Evolutionary conservation across 176 grass and related monocot species (phyloP), one percentile per base, ranked within the genome.

Genomic region (maize (Zea mays)): DNA sequence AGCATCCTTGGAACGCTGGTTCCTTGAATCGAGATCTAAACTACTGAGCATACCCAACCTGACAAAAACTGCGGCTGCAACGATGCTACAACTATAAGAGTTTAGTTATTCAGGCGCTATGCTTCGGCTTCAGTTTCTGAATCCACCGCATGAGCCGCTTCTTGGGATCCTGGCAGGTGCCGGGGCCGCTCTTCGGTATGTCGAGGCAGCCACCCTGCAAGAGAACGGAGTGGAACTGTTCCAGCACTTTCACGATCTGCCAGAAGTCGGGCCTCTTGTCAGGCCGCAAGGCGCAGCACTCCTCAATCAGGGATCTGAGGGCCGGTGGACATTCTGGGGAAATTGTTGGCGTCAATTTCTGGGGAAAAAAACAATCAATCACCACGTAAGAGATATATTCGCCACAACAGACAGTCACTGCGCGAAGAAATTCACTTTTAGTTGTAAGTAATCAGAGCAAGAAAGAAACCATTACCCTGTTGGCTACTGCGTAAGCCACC

Each of bases 241-340:
- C 96, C 48, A 99, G 72, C 17, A 83, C 77, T 86, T 93, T 77
- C 44, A 96, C 92, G 7, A 96, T 89, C 71, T 93, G 85, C 96
- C 96, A 99, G 72, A 96, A 99, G 35, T 99, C 92, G 0, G 92
- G 96, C 76, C 96, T 90, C 73, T 90, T 96, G 14, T 91, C 84
- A 6, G 96, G 83, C 64, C 88, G 77, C 76, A 89, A 83, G 3
- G 83, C 27, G 33, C 96, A 99, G 16, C 96, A 99, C 73, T 87
- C 71, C 79, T 99, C 96, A 3, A 99, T 96, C 70, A 99, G 71
- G 2, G 85, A 62, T 44, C 58, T 76, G 0, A 99, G 67, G n/a
- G 83, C 66, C 3, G 63, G 51, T 41, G 96, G 96, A 36, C 92
- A 99, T 77, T 93, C 81, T 17, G 80, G 50, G 61, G 90, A 86